Base-by-base conservation (phyloP, 1,284 basidiomycete genomes). In the Vanrija sp. region DNA sequence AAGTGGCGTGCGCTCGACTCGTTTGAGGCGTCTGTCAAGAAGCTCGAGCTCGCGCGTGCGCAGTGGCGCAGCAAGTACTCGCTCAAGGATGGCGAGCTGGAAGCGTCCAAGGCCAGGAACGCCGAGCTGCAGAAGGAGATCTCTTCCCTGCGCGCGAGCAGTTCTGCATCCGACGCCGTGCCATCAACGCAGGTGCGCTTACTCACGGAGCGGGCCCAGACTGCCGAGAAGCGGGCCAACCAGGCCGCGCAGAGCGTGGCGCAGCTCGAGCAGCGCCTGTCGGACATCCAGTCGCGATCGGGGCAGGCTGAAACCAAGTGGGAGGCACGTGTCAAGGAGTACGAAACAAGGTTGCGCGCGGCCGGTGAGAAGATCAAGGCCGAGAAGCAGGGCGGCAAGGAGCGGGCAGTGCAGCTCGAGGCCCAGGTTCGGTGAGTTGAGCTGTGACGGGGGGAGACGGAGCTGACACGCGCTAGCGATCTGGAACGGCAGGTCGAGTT, bases 291-390 rank as follows among this genome's bases (percentile, higher is more conserved):
- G 62, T 81, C 84, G 73, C 87, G 84, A 77, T 85, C 81, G 27
- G 77, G 80, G 0, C 78, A 76, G 0, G 86, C 88, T 0, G 91
- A 92, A 68, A 78, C 73, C 57, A 96, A 90, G 75, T 97, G 91
- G 92, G 94, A 94, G 68, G 90, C 85, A 0, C 81, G 93, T 15
- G 88, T 96, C 45, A 87, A 86, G 72, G 93, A 97, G 76, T 92
- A 93, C 65, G 93, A 98, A 76, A 71, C 83, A 20, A 78, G 91
- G 16, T 73, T 93, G 63, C 86, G 85, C 71, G 84, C 85, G 0
- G 89, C 91, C 0, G 92, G 95, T 67, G 95, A 98, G 80, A 87
- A 87, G 72, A 85, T 94, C 63, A 98, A 98, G 81, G 81, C 92
- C 42, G 95, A 97, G 78, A 81, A 89, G 59, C 93, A 97, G 67